Conservation (phyloP, 164 flowering plant genomes). For the Euptelea pleiosperma region DNA sequence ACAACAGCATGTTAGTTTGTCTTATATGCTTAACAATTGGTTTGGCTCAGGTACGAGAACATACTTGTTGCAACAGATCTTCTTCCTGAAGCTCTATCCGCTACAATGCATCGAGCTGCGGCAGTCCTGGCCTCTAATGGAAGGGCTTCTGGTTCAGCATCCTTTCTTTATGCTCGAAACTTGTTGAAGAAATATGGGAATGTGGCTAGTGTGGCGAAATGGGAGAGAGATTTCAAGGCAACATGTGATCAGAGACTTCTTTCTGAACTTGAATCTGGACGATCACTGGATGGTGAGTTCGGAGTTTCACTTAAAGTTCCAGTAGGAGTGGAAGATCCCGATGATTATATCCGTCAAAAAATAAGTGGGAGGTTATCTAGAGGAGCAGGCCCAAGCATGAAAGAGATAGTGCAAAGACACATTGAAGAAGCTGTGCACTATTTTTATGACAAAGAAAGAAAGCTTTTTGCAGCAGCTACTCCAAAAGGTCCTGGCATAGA, state of each 20-base stretch:
- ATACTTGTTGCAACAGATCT: conserved; percentile 70
- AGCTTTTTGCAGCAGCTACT: conserved; percentile 41
- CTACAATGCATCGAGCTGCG: conserved; percentile 55
- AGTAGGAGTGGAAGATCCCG: conserved; percentile 77
- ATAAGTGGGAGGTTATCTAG: conserved; percentile 63
- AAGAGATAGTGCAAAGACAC: conserved; percentile 73
- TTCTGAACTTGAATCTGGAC: conserved; percentile 85
- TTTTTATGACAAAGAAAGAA: conserved; percentile 67
- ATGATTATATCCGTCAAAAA: conserved; percentile 83
- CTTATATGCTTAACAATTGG: neutral
- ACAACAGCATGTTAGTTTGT: neutral
- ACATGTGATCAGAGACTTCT: conserved; percentile 75
- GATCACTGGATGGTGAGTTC: conserved; percentile 58
- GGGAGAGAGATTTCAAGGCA: conserved; percentile 79
- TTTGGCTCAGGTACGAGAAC: conserved; percentile 79
- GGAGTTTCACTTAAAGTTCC: conserved; percentile 70
- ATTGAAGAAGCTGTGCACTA: conserved; percentile 65
- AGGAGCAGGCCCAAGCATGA: conserved; percentile 73
- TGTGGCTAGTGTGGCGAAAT: conserved; percentile 65
- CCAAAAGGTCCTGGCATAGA: conserved; percentile 48
- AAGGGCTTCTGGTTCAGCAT: conserved; percentile 59
- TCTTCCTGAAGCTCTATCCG: conserved; percentile 74
- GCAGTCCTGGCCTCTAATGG: conserved; percentile 60
- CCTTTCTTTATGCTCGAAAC: conserved; percentile 59
- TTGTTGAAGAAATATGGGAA: conserved; percentile 70